Evolutionary conservation across 805 yeast species (phyloP).

Genomic region (Spathaspora gorwiae): DNA sequence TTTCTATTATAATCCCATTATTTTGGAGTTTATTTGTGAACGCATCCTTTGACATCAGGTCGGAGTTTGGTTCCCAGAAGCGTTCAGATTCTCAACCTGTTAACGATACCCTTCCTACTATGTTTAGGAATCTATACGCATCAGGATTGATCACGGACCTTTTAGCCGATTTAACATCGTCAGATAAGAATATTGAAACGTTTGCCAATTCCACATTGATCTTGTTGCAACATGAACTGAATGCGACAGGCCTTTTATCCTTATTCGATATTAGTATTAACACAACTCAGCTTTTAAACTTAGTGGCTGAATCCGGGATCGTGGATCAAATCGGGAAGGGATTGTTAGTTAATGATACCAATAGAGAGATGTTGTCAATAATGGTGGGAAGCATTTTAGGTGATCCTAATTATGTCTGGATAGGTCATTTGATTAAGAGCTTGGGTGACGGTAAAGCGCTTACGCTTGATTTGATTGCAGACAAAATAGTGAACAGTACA

Average conservation of each 20-base stretch:
- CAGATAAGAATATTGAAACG: slow-evolving; percentile 24
- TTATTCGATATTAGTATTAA: slow-evolving; percentile 20
- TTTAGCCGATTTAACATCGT: slow-evolving; percentile 26
- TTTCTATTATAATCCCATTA: not conserved
- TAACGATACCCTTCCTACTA: not conserved
- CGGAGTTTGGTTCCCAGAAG: not conserved
- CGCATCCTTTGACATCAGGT: not conserved
- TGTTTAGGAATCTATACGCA: not conserved
- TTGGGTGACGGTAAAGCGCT: slow-evolving; percentile 30
- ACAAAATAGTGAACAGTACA: slow-evolving; percentile 22
- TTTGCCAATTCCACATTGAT: slow-evolving; percentile 18
- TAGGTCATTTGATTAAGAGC: slow-evolving; percentile 23
- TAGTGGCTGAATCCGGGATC: slow-evolving; percentile 23
- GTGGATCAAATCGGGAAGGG: slow-evolving; percentile 19
- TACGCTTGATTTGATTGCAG: slow-evolving; percentile 26
- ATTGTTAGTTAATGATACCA: slow-evolving; percentile 26
- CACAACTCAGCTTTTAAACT: slow-evolving; percentile 15
- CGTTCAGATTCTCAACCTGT: not conserved
- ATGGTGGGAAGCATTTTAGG: slow-evolving; percentile 23
- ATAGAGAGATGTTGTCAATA: slow-evolving; percentile 21
- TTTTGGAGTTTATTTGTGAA: not conserved
- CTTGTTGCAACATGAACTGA: slow-evolving; percentile 1
- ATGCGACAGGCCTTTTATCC: not conserved
- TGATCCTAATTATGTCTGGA: slow-evolving; percentile 21
- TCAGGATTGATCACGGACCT: slow-evolving; percentile 11